phyloP scores from a whole-genome alignment of 1,139 yeast species.

The Suhomyces taliae region DNA sequence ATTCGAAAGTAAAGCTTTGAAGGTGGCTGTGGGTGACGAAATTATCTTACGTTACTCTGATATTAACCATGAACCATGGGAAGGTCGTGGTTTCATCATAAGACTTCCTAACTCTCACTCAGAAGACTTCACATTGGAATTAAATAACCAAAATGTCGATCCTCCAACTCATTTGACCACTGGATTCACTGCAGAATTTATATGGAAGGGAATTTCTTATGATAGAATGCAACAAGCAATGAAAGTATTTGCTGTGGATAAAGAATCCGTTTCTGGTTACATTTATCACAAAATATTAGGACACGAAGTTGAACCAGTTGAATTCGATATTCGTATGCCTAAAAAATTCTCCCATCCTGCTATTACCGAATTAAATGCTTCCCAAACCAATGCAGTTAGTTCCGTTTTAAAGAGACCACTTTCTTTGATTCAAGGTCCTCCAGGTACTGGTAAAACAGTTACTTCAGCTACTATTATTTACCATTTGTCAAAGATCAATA shows the following conservation, averaged over 20 bases:
- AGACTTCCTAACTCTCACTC: constrained; percentile 67
- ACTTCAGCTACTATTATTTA: constrained; percentile 88
- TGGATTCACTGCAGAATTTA: constrained; percentile 82
- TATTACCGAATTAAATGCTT: constrained; percentile 67
- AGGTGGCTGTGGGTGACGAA: constrained; percentile 87
- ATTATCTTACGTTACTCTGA: constrained; percentile 64
- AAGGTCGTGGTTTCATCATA: constrained; percentile 68
- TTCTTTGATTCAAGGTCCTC: constrained; percentile 95
- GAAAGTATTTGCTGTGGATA: constrained; percentile 67
- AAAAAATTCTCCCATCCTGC: constrained; percentile 62
- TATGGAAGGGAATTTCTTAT: constrained; percentile 86
- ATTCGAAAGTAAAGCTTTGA: constrained; percentile 63
- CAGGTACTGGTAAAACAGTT: constrained; percentile 96
- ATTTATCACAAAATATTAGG: constrained; percentile 82
- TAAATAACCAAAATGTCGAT: constrained; percentile 35
- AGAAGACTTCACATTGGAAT: constrained; percentile 75
- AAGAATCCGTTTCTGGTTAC: constrained; percentile 72
- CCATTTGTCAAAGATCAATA: constrained; percentile 62
- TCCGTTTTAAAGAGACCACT: constrained; percentile 73
- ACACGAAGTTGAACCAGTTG: constrained; percentile 68
- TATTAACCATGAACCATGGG: constrained; percentile 58
- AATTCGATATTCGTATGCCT: constrained; percentile 63
- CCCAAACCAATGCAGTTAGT: constrained; percentile 78
- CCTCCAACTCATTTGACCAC: constrained; percentile 61
- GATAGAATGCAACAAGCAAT: constrained; percentile 83